Base-by-base conservation (phyloP, 768 basidiomycete species). In the Kwoniella mangroviensis region DNA sequence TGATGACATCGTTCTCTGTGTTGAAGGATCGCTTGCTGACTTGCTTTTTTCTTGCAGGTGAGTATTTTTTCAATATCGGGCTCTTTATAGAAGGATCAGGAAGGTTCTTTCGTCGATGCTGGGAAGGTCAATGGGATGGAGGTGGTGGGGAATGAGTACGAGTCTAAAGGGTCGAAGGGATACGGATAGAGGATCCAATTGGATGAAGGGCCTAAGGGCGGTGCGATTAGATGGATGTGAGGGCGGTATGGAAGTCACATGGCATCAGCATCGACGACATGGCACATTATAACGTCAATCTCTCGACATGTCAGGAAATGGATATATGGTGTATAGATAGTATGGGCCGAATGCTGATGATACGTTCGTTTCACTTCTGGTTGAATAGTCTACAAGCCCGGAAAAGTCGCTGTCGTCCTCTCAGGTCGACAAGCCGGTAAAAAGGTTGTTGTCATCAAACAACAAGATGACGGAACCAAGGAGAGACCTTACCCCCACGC, bases 391-490 rank as follows among this genome's bases (percentile, higher is more conserved):
- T 85, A 85, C 84, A 85, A 85, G 83, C 84, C 84, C 76, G 84
- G 84, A 79, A 84, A 84, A 77, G 84, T 84, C 68, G 84, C 84
- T 76, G 94, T 98, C 86, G 90, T 98, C 85, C 92, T 98, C 84
- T 92, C 94, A 86, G 97, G 97, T 84, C 94, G 97, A 84, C 97
- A 98, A 85, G 97, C 97, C 75, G 97, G 97, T 83, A 94, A 93
- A 88, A 99, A 99, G 88, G 96, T 98, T 77, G 96, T 99, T 72
- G 92, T 98, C 76, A 94, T 99, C 85, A 97, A 95, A 86, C 96
- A 98, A 85, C 84, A 90, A 73, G 97, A 99, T 83, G 97, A 98
- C 84, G 95, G 95, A 52, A 93, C 91, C 78, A 98, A 98, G 86
- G 93, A 94, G 78, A 88, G 93, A 73, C 93, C 91, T 67, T 99